Base-by-base conservation (phyloP, 1,284 basidiomycete genomes). In the Sparassis latifolia region DNA sequence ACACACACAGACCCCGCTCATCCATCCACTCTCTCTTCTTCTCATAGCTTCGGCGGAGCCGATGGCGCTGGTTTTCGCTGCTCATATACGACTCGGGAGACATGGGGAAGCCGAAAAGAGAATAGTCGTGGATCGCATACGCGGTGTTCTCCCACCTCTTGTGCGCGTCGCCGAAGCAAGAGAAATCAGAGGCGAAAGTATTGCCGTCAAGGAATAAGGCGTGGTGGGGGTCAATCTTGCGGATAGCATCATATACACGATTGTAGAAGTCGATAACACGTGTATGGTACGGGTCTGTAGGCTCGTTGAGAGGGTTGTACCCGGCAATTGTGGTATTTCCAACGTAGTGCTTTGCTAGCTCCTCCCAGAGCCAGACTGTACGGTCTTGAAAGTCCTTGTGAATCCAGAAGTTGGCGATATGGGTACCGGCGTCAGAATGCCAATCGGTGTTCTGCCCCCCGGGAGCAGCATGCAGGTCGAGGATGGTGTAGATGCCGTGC, bases 301-400 rank as follows among this genome's bases (percentile, higher is more conserved):
- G 88, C 64, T 90, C 87, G 66, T 89, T 90, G 44, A 90, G 70
- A 3, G 80, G 78, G 66, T 89, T 89, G 66, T 87, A 90, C 5
- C 76, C 82, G 2, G 10, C 10, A 10, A 33, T 28, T 30, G 27
- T 10, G 28, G 10, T 49, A 33, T 52, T 49, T 27, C 44, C 51
- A n/a, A 42, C 35, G 68, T 89, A 88, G 58, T 79, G 80, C 55
- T 66, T 64, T 0, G 86, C 82, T n/a, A 89, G 69, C 58, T 82
- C 68, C 47, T 72, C 73, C 86, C 87, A 89, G 32, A 89, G 73
- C 77, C 79, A 79, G 40, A 88, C 68, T 2, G 80, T 65, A 3
- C 86, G 74, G 61, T 89, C 84, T 64, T 89, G 85, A 65, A 88
- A 87, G 63, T 89, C 85, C 58, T 79, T 86, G 69, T 88, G 85